These are phyloP conservation scores for Dendrobium huoshanense DNA, from an alignment of 106 monocot genomes.

Conservation along the genomic window DNA sequence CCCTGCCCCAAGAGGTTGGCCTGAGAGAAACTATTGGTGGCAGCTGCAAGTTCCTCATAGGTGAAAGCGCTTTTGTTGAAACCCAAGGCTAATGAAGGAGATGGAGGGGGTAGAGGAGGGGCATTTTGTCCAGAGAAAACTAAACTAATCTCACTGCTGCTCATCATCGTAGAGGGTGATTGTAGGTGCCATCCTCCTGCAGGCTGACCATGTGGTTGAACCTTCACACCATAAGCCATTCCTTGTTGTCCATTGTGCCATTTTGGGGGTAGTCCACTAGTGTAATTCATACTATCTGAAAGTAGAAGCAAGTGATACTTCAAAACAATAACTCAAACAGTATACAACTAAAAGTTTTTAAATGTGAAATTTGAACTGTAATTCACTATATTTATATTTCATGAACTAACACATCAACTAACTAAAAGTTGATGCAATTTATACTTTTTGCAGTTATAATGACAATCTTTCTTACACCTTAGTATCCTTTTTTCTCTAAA, in stretches of 20 bases:
- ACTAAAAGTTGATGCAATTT: background rate
- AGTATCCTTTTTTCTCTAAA: background rate
- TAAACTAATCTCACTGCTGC: conserved; percentile 31
- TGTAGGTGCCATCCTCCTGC: conserved; percentile 15
- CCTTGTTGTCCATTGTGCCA: conserved; percentile 24
- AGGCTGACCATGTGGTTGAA: conserved; percentile 15
- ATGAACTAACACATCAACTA: background rate
- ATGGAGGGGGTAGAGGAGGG: conserved; percentile 50
- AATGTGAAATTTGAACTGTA: background rate
- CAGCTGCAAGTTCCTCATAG: conserved; percentile 76
- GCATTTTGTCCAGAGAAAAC: conserved; percentile 44
- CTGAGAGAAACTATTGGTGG: conserved; percentile 56
- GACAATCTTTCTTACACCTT: background rate
- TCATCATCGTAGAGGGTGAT: conserved; percentile 12
- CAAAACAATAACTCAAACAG: background rate
- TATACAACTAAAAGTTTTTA: background rate
- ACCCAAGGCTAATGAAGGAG: conserved; percentile 39
- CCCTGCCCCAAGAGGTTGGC: conserved; percentile 83
- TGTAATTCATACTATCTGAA: conserved; percentile 16
- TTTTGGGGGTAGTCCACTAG: conserved; percentile 16
- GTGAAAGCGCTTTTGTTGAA: conserved; percentile 76
- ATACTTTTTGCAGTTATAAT: background rate
- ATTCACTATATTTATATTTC: background rate
- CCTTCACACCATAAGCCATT: conserved; percentile 14
- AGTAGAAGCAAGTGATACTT: background rate